Percentiles rank a stretch among this genome's conserved stretches.
These are phyloP conservation scores for Pichia sp. DNA, from an alignment of 1,139 yeast species.

Conservation along the genomic window DNA sequence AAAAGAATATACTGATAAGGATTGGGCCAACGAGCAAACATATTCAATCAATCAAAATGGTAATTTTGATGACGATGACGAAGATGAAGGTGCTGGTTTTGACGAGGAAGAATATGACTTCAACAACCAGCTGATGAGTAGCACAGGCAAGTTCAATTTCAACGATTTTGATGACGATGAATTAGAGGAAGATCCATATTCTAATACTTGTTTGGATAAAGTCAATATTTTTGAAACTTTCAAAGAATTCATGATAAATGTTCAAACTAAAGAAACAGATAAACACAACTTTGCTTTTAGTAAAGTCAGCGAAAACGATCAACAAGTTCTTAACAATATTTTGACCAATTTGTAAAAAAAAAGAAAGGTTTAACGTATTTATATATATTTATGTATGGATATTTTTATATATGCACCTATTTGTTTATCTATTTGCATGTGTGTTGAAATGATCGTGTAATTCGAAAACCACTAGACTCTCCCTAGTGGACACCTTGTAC, in stretches of 20 bases:
- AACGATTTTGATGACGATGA: slow-evolving; percentile 21
- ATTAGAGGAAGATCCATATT: slow-evolving; percentile 72
- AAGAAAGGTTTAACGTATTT: background rate
- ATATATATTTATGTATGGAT: too few relatives aligned
- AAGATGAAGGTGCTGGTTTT: slow-evolving; percentile 29
- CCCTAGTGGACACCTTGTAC: too few relatives aligned
- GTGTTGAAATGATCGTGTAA: too few relatives aligned
- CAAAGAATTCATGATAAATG: slow-evolving; percentile 32
- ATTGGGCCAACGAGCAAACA: slow-evolving; percentile 16
- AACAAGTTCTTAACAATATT: slow-evolving; percentile 4
- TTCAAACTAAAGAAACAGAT: slow-evolving; percentile 28
- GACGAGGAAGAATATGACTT: slow-evolving; percentile 6
- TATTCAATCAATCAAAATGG: slow-evolving; percentile 22
- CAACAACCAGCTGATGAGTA: slow-evolving; percentile 17
- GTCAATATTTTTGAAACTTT: slow-evolving; percentile 55
- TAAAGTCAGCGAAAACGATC: slow-evolving; percentile 4
- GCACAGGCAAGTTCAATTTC: slow-evolving; percentile 9
- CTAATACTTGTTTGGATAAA: slow-evolving; percentile 68
- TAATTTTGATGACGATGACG: slow-evolving; percentile 33
- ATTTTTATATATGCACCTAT: too few relatives aligned
- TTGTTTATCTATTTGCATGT: too few relatives aligned
- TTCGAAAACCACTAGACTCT: too few relatives aligned
- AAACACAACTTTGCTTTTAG: slow-evolving; percentile 24
- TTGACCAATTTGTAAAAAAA: slow-evolving; percentile 4
- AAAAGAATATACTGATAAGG: slow-evolving; percentile 38